These are phyloP conservation scores for Tephrocybe sp. DNA, from an alignment of 768 basidiomycete genomes.

Conservation along the genomic window DNA sequence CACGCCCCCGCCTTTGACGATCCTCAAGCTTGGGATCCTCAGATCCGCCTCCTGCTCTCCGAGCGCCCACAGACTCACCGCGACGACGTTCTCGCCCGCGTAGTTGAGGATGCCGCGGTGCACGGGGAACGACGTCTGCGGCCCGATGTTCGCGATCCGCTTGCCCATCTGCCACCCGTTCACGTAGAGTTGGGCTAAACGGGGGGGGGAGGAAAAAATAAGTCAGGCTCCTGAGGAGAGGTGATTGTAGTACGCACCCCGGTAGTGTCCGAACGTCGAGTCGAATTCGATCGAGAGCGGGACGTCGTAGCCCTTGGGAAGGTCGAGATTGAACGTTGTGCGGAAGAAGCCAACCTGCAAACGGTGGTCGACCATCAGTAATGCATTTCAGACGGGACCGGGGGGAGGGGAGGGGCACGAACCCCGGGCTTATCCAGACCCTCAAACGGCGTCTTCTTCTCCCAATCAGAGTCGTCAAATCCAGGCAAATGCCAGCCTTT, in stretches of 20 bases:
- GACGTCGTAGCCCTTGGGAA: constrained; percentile 13
- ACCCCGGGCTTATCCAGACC: constrained; percentile 17
- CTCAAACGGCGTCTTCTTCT: constrained; percentile 14
- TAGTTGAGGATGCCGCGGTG: constrained; percentile 16
- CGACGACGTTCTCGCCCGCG: constrained; percentile 12
- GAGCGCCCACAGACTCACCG: constrained; percentile 16
- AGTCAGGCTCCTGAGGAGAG: too few relatives aligned
- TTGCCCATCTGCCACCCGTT: constrained; percentile 21
- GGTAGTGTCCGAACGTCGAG: constrained; percentile 9
- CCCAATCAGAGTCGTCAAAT: constrained; percentile 18
- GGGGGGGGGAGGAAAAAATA: background rate
- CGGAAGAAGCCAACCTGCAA: constrained; percentile 20
- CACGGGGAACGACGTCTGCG: constrained; percentile 15
- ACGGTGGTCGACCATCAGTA: background rate
- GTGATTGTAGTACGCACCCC: constrained; percentile 1
- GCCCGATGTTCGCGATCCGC: constrained; percentile 17
- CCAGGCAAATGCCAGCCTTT: constrained; percentile 19
- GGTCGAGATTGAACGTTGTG: constrained; percentile 12
- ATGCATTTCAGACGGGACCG: too few relatives aligned
- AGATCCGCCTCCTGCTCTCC: constrained; percentile 8
- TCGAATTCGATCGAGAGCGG: constrained; percentile 15
- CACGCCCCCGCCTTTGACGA: background rate
- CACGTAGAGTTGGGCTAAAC: constrained; percentile 17
- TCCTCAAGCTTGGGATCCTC: constrained; percentile 10
- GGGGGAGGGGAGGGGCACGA: background rate